A percentile compares a stretch with the other conserved stretches of the same genome.
Conservation (phyloP, 441 rosid species). For the Corymbia citriodora region DNA sequence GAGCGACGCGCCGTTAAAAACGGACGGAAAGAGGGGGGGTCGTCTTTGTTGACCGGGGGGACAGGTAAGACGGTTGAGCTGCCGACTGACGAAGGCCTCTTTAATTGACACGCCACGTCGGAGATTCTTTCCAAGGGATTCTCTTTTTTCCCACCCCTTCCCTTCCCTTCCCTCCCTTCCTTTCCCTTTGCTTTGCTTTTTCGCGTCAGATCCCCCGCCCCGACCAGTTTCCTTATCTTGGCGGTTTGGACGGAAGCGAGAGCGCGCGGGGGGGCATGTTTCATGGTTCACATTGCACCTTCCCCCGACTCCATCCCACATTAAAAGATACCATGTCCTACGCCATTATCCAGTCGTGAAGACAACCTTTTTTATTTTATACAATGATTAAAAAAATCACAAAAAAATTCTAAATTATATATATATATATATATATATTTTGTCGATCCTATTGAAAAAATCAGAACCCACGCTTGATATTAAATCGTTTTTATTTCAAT, state of each 20-base stretch:
- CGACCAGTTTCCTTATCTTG: too few relatives aligned
- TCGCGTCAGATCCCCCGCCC: too few relatives aligned
- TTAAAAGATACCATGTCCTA: neutral
- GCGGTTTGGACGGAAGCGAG: neutral
- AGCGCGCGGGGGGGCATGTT: neutral
- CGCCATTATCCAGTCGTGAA: neutral
- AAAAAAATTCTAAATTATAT: too few relatives aligned
- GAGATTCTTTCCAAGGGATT: neutral
- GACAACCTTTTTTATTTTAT: neutral
- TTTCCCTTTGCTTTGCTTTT: neutral
- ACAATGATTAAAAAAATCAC: neutral
- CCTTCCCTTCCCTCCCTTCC: too few relatives aligned
- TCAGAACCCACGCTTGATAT: too few relatives aligned
- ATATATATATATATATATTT: too few relatives aligned
- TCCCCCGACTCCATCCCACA: neutral
- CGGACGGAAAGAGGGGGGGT: neutral
- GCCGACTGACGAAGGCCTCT: neutral
- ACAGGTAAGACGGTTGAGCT: neutral
- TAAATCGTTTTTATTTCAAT: too few relatives aligned
- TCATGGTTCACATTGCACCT: neutral
- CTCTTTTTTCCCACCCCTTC: rapidly evolving
- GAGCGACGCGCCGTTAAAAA: conserved; percentile 11
- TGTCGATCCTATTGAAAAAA: too few relatives aligned
- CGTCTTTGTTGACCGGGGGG: neutral
- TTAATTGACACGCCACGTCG: neutral